Evolutionary conservation across 106 monocot genomes (phyloP).

Genomic region (Apostasia ramifera): DNA sequence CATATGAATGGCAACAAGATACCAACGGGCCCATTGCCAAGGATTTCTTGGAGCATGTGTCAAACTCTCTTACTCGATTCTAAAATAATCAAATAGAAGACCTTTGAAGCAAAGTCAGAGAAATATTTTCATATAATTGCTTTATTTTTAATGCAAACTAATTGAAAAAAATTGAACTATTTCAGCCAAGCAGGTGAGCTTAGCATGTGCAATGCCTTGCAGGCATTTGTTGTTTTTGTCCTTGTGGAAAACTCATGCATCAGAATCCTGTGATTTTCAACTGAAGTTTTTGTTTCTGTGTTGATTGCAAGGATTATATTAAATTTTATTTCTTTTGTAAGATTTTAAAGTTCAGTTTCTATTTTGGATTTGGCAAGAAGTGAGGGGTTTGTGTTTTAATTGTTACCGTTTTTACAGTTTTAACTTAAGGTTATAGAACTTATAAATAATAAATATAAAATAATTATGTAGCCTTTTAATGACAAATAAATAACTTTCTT

Average conservation of each 20-base stretch:
- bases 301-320: too few relatives aligned
- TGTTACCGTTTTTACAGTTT: too few relatives aligned
- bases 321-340: too few relatives aligned
- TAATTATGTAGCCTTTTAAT: too few relatives aligned
- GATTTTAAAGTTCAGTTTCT: too few relatives aligned
- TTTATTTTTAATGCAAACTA: too few relatives aligned
- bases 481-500: too few relatives aligned
- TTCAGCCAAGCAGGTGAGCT: neutral
- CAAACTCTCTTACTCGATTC: conserved; percentile 1
- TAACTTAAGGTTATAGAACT: too few relatives aligned
- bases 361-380: too few relatives aligned
- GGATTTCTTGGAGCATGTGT: conserved; percentile 5
- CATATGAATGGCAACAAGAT: neutral
- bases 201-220: conserved; percentile 2
- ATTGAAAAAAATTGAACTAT: neutral
- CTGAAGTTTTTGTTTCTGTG: too few relatives aligned
- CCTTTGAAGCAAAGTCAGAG: conserved; percentile 8
- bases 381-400: too few relatives aligned
- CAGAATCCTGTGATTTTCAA: neutral
- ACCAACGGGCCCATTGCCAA: neutral
- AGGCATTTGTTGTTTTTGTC: conserved; percentile 1
- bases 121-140: neutral
- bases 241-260: neutral
- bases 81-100: neutral
- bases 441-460: too few relatives aligned